Evolutionary conservation across 1,284 basidiomycete genomes (phyloP).

Genomic region (Sporisorium exsertum): DNA sequence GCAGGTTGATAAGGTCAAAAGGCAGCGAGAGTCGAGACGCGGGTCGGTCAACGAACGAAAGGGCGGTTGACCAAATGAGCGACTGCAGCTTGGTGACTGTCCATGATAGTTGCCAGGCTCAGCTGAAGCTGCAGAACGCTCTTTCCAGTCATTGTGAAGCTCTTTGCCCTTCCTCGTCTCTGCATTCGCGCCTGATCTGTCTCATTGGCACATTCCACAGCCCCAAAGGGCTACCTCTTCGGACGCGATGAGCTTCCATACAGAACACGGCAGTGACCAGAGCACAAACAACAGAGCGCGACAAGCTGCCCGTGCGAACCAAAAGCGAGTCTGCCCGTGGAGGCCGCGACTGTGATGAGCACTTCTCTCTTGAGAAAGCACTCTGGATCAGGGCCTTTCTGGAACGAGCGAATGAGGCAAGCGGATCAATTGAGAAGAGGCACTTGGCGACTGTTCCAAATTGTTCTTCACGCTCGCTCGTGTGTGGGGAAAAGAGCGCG

Average conservation of each 20-base stretch:
- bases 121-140: conserved; percentile 17
- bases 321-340: background rate
- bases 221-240: background rate
- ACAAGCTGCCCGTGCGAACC: background rate
- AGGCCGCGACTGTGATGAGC: background rate
- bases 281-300: background rate
- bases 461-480: background rate
- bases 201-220: background rate
- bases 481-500: conserved; percentile 16
- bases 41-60: background rate
- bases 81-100: background rate
- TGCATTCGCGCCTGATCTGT: background rate
- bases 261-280: background rate
- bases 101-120: background rate
- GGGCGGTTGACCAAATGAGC: background rate
- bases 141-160: background rate
- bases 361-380: background rate
- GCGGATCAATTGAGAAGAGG: conserved; percentile 2
- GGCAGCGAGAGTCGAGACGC: background rate
- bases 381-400: too few species aligned
- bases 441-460: background rate
- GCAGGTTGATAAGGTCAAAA: conserved; percentile 24
- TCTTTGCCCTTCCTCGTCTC: background rate
- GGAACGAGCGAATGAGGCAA: background rate
- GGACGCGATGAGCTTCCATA: background rate